Evolutionary conservation across 495 filamentous ascomycete genomes (phyloP), one percentile per base, ranked within the genome.

Genomic region (Venustampulla echinocandica): DNA sequence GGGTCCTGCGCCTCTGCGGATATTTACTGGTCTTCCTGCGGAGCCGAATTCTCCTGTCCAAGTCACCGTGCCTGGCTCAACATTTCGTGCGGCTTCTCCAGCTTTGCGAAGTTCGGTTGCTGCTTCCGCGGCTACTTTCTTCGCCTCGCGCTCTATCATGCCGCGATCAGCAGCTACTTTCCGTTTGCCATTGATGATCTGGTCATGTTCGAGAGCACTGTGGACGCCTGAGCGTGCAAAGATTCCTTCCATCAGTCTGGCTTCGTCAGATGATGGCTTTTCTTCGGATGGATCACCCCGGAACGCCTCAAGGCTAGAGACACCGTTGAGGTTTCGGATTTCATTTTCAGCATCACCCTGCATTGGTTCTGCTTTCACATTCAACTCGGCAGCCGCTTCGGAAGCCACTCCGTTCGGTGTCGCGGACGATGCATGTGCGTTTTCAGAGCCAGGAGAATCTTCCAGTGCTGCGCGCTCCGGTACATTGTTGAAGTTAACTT

Each of bases 21-120:
- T 49, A 34, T 59, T 55, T 1, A 40, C 35, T 18, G 74, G 74
- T 3, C 69, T 61, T 18, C 90, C 90, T 2, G 79, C 82, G 24
- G 79, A 69, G 6, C 92, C 92, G 34, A 82, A 75, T 46, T 79
- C 71, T 9, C 92, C 92, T 0, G 92, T 98, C 92, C 92, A 98
- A 1, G 92, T 97, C 11, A 90, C 84, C 0, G 84, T 84, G 28
- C 90, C 92, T 38, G 90, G 79, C 0, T 84, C 83, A 1, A 87
- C 69, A 2, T 67, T 73, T 17, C 77, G 73, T 1, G 88, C 87
- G 9, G 75, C 70, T 62, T 88, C 79, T 27, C 77, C 79, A 19
- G 87, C 83, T 36, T 76, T 77, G 22, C 79, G 78, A 2, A 98
- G 79, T 50, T 81, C 77, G 28, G 71, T 70, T 0, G 84, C 84